Percentiles rank a stretch among this genome's conserved stretches.
phyloP scores from a whole-genome alignment of 2,329 filamentous ascomycete genomes.

The Fusarium sp. region DNA sequence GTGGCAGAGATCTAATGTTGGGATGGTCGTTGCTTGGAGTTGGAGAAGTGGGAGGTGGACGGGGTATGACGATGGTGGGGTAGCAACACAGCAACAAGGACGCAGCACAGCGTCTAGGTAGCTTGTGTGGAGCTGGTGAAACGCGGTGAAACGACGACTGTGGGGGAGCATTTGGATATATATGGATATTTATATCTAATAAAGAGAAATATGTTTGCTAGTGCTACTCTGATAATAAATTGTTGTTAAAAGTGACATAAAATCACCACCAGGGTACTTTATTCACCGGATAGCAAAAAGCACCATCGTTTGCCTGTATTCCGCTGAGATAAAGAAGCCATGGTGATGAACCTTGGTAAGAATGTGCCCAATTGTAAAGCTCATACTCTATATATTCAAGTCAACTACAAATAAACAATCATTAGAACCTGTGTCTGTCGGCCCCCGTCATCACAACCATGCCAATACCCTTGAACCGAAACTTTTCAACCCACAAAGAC shows the following conservation, averaged over 20 bases:
- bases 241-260: too few species aligned
- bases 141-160: background rate
- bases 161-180: too few species aligned
- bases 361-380: background rate
- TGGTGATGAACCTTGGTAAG: too few species aligned
- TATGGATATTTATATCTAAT: too few species aligned
- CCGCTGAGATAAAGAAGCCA: too few species aligned
- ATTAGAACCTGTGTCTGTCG: background rate
- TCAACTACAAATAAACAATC: background rate
- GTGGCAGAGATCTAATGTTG: background rate
- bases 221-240: too few species aligned
- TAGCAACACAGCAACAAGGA: conserved; percentile 11
- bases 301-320: too few species aligned
- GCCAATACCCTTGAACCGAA: conserved; percentile 1
- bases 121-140: conserved; percentile 18
- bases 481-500: conserved; percentile 26
- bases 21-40: conserved; percentile 15
- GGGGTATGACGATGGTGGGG: conserved; percentile 41
- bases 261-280: too few species aligned
- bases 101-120: conserved; percentile 6
- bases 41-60: conserved; percentile 12
- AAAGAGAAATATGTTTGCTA: too few species aligned
- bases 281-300: too few species aligned
- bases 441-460: background rate
- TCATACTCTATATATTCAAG: background rate